phyloP scores from a whole-genome alignment of 768 basidiomycete genomes.

The Mycena maculata region DNA sequence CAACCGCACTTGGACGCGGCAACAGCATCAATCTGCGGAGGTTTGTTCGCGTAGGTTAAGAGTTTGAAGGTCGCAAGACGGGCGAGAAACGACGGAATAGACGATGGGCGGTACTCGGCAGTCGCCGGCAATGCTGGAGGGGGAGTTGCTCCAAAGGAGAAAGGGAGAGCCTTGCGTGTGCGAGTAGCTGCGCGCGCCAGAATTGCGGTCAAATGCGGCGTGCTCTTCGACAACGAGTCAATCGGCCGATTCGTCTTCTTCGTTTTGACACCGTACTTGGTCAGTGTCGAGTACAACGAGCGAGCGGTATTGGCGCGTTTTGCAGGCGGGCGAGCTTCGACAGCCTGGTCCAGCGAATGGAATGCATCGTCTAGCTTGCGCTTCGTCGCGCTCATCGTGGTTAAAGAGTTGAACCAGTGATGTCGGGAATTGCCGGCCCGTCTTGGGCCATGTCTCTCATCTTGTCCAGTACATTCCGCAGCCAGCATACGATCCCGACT shows the following conservation, averaged over 20 bases:
- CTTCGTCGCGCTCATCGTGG: conserved; percentile 57
- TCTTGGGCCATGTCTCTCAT: too few species aligned
- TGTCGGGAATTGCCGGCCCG: too few species aligned
- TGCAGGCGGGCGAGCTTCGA: conserved; percentile 60
- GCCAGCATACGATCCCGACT: too few species aligned
- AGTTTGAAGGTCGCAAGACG: conserved; percentile 84
- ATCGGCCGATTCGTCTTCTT: conserved; percentile 53
- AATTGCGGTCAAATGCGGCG: conserved; percentile 79
- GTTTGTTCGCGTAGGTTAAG: conserved; percentile 84
- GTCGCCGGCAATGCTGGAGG: conserved; percentile 48
- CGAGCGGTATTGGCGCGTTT: conserved; percentile 61
- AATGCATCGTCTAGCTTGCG: conserved; percentile 88
- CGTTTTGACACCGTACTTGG: conserved; percentile 78
- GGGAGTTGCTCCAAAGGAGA: conserved; percentile 48
- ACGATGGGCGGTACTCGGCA: conserved; percentile 84
- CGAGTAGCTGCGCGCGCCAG: conserved; percentile 72
- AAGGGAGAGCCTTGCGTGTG: conserved; percentile 61
- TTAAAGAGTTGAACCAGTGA: too few species aligned
- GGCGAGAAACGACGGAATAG: conserved; percentile 75
- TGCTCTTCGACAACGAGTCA: conserved; percentile 59
- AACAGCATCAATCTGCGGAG: conserved; percentile 77
- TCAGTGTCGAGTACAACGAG: conserved; percentile 80
- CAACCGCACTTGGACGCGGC: conserved; percentile 87
- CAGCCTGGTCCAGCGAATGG: conserved; percentile 74
- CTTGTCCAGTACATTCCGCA: too few species aligned